These are phyloP conservation scores for Kalaharituber pfeilii DNA, from an alignment of 2,329 filamentous ascomycete species.

Conservation along the genomic window DNA sequence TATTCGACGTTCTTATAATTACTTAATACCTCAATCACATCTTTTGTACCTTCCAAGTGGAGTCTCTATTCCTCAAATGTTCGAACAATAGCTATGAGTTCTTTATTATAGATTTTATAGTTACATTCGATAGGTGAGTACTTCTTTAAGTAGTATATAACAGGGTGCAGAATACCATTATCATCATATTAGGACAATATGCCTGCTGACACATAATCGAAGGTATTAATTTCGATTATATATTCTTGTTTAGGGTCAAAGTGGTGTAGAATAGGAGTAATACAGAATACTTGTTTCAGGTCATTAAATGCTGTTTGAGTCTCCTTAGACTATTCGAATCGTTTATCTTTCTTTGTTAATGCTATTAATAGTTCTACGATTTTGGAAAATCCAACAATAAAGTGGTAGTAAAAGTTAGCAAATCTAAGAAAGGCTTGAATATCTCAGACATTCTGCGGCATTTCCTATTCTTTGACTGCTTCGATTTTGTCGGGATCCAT, in stretches of 20 bases:
- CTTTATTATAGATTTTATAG: conserved; percentile 27
- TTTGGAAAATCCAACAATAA: conserved; percentile 19
- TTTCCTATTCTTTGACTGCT: conserved; percentile 13
- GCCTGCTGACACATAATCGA: conserved; percentile 2
- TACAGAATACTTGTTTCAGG: conserved; percentile 16
- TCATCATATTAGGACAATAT: conserved; percentile 7
- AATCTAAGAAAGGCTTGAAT: conserved; percentile 19
- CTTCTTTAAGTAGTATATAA: conserved; percentile 10
- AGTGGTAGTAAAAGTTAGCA: conserved; percentile 12
- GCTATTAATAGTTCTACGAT: not conserved
- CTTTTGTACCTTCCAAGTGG: conserved; percentile 14
- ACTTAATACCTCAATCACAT: conserved; percentile 13
- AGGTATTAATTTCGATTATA: conserved; percentile 6
- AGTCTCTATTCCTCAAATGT: conserved; percentile 19
- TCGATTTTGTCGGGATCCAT: conserved; percentile 19
- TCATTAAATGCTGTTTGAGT: not conserved
- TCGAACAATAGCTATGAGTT: conserved; percentile 26
- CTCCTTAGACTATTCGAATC: not conserved
- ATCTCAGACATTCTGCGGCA: conserved; percentile 10
- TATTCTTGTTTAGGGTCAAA: conserved; percentile 6
- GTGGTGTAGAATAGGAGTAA: conserved; percentile 15
- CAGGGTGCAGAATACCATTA: conserved; percentile 1
- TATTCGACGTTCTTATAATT: conserved; percentile 23
- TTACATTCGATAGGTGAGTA: conserved; percentile 17
- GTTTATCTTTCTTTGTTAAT: conserved; percentile 3